Percentiles rank a stretch among this genome's conserved stretches.
phyloP scores from a whole-genome alignment of 2,329 filamentous ascomycete genomes.

The Pleurostoma richardsiae region DNA sequence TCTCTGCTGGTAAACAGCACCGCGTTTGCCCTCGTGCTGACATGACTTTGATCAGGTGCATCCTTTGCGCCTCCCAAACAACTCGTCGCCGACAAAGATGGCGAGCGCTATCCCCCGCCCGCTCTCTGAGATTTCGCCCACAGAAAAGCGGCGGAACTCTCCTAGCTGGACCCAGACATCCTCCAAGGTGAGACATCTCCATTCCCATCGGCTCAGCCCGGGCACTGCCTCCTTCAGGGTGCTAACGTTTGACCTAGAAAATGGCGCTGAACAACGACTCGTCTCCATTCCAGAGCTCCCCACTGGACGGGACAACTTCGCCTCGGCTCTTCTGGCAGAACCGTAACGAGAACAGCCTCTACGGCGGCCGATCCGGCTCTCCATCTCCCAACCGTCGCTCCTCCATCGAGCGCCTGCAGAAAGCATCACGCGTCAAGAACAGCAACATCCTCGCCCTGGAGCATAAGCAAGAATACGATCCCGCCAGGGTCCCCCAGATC shows the following conservation, averaged over 20 bases:
- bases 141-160: slow-evolving; percentile 84
- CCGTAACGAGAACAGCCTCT: slow-evolving; percentile 68
- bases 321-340: slow-evolving; percentile 90
- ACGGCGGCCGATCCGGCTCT: slow-evolving; percentile 53
- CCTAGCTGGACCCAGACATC: slow-evolving; percentile 74
- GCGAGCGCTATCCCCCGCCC: slow-evolving; percentile 61
- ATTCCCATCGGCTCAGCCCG: slow-evolving; percentile 20
- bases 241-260: slow-evolving; percentile 43
- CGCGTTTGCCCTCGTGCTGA: neutral
- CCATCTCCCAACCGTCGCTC: slow-evolving; percentile 74
- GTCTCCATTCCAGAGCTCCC: slow-evolving; percentile 82
- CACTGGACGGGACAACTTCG: slow-evolving; percentile 62
- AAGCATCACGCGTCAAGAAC: slow-evolving; percentile 92
- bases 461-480: slow-evolving; percentile 89
- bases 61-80: slow-evolving; percentile 76
- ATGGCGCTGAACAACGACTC: slow-evolving; percentile 66
- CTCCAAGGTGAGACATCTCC: slow-evolving; percentile 54
- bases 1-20: no score
- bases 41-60: slow-evolving; percentile 50
- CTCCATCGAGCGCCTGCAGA: slow-evolving; percentile 93
- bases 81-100: slow-evolving; percentile 61
- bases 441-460: slow-evolving; percentile 95
- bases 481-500: slow-evolving; percentile 67
- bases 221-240: slow-evolving; percentile 2
- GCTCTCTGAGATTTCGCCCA: slow-evolving; percentile 82